Evolutionary conservation across 805 yeast genomes (phyloP).

Genomic region (Candida nitratophila): DNA sequence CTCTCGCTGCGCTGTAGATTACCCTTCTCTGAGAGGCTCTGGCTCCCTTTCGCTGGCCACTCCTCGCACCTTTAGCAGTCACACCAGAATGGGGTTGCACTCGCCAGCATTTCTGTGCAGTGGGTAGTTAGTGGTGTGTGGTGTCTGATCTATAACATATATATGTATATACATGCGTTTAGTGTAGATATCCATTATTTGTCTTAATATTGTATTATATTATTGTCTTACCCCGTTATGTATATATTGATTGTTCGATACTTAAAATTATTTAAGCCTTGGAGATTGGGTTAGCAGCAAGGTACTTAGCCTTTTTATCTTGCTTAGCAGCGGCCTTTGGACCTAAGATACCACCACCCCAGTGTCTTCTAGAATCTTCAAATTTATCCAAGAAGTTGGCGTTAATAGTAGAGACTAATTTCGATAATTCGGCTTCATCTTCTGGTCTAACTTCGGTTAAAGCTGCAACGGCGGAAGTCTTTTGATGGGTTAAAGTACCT

Average conservation of each 20-base stretch:
- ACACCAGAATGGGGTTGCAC: too few species aligned
- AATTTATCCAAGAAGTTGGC: slow-evolving; percentile 86
- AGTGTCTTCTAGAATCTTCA: slow-evolving; percentile 93
- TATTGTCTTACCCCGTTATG: background rate
- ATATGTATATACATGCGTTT: too few species aligned
- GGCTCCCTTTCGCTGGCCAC: too few species aligned
- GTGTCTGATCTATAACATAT: too few species aligned
- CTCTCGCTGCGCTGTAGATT: too few species aligned
- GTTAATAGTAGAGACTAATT: slow-evolving; percentile 83
- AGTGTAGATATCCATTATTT: too few species aligned
- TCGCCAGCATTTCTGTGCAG: too few species aligned
- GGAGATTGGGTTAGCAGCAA: slow-evolving; percentile 24
- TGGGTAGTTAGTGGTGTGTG: too few species aligned
- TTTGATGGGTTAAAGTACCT: slow-evolving; percentile 92
- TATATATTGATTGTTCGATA: too few species aligned
- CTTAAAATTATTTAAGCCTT: slow-evolving; percentile 20
- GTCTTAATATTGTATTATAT: too few species aligned
- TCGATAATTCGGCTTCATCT: slow-evolving; percentile 89
- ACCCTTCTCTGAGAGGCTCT: too few species aligned
- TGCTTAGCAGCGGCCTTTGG: slow-evolving; percentile 80
- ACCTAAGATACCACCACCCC: slow-evolving; percentile 99
- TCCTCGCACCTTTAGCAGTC: too few species aligned
- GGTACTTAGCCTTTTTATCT: slow-evolving; percentile 60
- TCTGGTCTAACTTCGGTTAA: slow-evolving; percentile 87
- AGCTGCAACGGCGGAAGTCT: slow-evolving; percentile 94